Evolutionary conservation across 1,139 yeast species (phyloP), one percentile per base, ranked within the genome.

Genomic region (Yarrowia galli): DNA sequence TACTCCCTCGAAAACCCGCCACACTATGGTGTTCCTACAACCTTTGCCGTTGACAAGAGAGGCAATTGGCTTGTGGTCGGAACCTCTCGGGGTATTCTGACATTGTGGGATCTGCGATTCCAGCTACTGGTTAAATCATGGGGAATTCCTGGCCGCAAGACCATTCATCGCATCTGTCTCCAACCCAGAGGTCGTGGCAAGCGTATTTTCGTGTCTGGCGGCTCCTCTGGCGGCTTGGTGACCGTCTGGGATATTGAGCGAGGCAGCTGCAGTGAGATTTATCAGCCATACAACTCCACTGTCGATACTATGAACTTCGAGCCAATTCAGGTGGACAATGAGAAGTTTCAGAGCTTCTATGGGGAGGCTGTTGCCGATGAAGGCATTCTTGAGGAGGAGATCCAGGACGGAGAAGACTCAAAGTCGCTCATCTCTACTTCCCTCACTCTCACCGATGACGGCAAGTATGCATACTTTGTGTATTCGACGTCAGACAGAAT

Each of bases 41-140:
- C 88, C 25, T 84, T 92, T 72, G 82, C 85, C 1, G 77, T 89
- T n/a, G 90, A 88, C 69, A 77, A 78, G 0, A 77, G 81, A 23
- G 81, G 80, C 56, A 76, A 79, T 9, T 91, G 97, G 93, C 73
- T 90, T 4, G 76, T 92, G 5, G 75, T 89, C 2, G 98, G 97
- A 0, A 91, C 98, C 0, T 80, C 85, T 1, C 84, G 83, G 58
- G 98, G 98, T 1, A 79, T 88, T 0, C 75, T 95, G 40, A 87
- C 87, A 70, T 77, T 95, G 23, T 92, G 97, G 97, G 98, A 93
- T 76, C 73, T 90, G 54, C 80, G 97, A 68, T 91, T 92, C 75
- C 82, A 82, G 48, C 72, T 89, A 0, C 78, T 85, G 61, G 80
- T 91, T 36, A 87, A 85, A 70, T 80, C 88, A 1, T 90, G 92